Evolutionary conservation across 495 filamentous ascomycete genomes (phyloP), one percentile per base, ranked within the genome.

Genomic region (Aspergillus coremiiformis): DNA sequence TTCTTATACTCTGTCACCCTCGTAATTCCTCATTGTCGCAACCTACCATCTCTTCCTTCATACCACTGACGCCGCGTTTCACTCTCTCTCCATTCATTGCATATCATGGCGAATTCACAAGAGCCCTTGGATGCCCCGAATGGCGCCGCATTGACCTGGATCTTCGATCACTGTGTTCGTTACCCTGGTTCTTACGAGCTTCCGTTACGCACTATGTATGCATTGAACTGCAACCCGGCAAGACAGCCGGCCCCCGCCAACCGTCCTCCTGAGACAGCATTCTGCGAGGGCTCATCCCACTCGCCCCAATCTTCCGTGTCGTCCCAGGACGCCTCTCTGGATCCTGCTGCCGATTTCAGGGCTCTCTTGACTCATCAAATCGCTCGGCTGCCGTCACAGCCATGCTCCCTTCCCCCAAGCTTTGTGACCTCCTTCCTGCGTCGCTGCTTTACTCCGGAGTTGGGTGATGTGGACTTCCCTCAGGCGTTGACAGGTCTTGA

Each of bases 161-260:
- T 89, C 53, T 75, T 89, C 42, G 85, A 89, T 47, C 85, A 89
- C 61, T 73, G 83, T 49, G 66, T 84, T 39, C 76, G 83, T 29
- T 83, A 87, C 62, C 81, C 84, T 8, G 75, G 72, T 51, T 75
- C 73, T 27, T 87, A 87, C 60, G 85, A 88, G 58, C 82, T 89
- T 35, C 86, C 85, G 14, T 73, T 89, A 19, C 79, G 84, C 46
- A 86, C 81, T 51, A 87, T 87, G 76, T 89, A 89, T 64, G 77
- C 76, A 12, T 72, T 89, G 64, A 89, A 89, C 59, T 84, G 77
- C 53, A 73, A 79, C 35, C 73, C 79, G 5, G 71, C 49, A 60
- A 76, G 66, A 67, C 71, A 44, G 51, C 60, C 70, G 53, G 44
- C 66, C 47, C 42, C 73, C 55, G 39, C 51, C 60, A 54, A 66